Evolutionary conservation across 2,329 filamentous ascomycete species (phyloP).

Genomic region (Chaetomiaceae sp.): DNA sequence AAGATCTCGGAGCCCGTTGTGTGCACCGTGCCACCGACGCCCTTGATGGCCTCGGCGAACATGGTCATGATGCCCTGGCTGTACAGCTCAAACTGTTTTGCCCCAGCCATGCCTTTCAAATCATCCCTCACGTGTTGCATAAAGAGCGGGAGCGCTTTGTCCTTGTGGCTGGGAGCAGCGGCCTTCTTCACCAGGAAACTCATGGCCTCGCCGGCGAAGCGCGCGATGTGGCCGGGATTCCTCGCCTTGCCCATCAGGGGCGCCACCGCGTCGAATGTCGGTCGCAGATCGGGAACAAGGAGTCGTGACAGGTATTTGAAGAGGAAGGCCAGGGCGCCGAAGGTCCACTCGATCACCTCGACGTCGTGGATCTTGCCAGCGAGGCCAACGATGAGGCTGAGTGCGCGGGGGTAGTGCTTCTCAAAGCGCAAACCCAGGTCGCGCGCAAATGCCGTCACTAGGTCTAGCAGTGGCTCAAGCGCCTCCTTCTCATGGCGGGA

Average conservation of each 20-base stretch:
- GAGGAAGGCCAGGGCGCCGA: conserved; percentile 85
- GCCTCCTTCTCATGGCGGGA: conserved; percentile 70
- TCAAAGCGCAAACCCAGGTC: conserved; percentile 85
- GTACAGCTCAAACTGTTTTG: conserved; percentile 61
- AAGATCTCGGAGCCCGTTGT: conserved; percentile 53
- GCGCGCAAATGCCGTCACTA: conserved; percentile 92
- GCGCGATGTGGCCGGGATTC: conserved; percentile 79
- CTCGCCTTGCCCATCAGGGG: conserved; percentile 76
- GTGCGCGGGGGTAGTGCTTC: conserved; percentile 71
- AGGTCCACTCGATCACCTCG: conserved; percentile 96
- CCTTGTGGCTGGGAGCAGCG: conserved; percentile 68
- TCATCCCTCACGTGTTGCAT: conserved; percentile 67
- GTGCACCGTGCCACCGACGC: conserved; percentile 53
- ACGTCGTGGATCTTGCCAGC: conserved; percentile 71
- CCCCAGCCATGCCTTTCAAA: conserved; percentile 47
- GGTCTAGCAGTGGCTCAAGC: conserved; percentile 76
- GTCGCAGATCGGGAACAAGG: conserved; percentile 75
- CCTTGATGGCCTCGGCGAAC: conserved; percentile 75
- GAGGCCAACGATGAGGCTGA: conserved; percentile 69
- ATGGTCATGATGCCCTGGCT: conserved; percentile 86
- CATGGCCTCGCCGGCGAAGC: conserved; percentile 90
- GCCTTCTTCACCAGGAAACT: conserved; percentile 91
- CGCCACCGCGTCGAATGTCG: conserved; percentile 76
- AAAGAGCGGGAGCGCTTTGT: conserved; percentile 65
- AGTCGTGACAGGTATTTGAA: conserved; percentile 95